These are phyloP conservation scores for Mycena metata DNA, from an alignment of 768 basidiomycete genomes.

Conservation along the genomic window DNA sequence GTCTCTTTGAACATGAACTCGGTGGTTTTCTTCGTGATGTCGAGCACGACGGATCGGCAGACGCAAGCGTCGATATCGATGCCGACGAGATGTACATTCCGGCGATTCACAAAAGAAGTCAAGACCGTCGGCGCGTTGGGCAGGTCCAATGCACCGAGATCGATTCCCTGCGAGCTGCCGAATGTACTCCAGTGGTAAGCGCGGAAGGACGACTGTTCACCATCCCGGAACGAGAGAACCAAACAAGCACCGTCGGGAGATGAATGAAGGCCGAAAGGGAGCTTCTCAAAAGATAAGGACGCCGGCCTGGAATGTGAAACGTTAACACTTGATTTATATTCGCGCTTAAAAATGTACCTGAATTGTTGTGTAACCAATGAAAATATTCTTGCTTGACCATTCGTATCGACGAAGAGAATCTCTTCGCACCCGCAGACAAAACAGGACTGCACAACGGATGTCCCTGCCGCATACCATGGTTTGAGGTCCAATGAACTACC, in stretches of 20 bases:
- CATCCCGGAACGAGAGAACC: slow-evolving; percentile 48
- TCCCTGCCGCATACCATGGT: slow-evolving; percentile 55
- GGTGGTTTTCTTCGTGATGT: slow-evolving; percentile 68
- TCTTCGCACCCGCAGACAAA: slow-evolving; percentile 69
- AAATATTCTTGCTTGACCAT: slow-evolving; percentile 61
- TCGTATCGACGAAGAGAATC: slow-evolving; percentile 62
- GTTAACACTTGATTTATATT: neutral
- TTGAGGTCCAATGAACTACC: slow-evolving; percentile 57
- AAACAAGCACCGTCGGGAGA: slow-evolving; percentile 71
- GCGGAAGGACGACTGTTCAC: slow-evolving; percentile 42
- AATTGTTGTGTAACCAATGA: slow-evolving; percentile 68
- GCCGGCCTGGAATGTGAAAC: slow-evolving; percentile 56
- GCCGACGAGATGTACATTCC: slow-evolving; percentile 57
- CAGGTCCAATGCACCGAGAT: slow-evolving; percentile 51
- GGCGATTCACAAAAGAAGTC: slow-evolving; percentile 62
- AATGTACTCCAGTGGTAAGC: slow-evolving; percentile 72
- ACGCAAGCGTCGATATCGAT: slow-evolving; percentile 50
- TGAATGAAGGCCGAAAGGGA: slow-evolving; percentile 55
- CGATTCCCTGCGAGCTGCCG: slow-evolving; percentile 63
- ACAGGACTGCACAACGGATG: slow-evolving; percentile 50
- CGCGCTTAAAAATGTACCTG: slow-evolving; percentile 51
- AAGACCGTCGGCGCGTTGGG: slow-evolving; percentile 43
- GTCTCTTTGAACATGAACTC: slow-evolving; percentile 69
- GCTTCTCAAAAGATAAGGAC: slow-evolving; percentile 51
- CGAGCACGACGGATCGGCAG: slow-evolving; percentile 60